Evolutionary conservation across 805 yeast species (phyloP).

Genomic region (Myxozyma mucilagina): DNA sequence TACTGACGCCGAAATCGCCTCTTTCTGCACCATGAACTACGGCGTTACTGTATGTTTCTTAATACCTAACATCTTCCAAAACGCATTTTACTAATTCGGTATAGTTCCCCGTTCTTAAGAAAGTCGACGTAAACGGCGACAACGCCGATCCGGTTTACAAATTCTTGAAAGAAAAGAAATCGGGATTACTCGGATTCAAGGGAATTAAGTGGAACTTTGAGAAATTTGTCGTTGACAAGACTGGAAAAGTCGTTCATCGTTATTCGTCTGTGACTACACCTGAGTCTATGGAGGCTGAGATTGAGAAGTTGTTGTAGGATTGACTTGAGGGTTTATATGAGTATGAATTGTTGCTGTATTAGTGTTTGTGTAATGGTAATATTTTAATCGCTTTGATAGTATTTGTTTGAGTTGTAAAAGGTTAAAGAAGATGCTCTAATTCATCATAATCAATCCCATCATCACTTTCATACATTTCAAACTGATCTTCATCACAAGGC

Average conservation of each 20-base stretch:
- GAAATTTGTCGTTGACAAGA: slow-evolving; percentile 60
- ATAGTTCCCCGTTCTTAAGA: slow-evolving; percentile 77
- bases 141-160: slow-evolving; percentile 77
- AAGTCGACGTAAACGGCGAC: slow-evolving; percentile 86
- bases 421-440: neutral
- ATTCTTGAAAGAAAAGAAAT: slow-evolving; percentile 65
- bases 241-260: slow-evolving; percentile 62
- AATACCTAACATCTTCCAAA: neutral
- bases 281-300: slow-evolving; percentile 14
- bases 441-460: neutral
- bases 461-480: too few relatives aligned
- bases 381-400: neutral
- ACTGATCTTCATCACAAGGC: too few relatives aligned
- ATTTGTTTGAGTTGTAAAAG: neutral
- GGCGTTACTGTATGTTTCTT: slow-evolving; percentile 61
- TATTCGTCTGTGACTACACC: slow-evolving; percentile 73
- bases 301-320: slow-evolving; percentile 13
- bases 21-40: slow-evolving; percentile 74
- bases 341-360: neutral
- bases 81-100: neutral
- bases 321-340: neutral
- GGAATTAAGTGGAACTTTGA: slow-evolving; percentile 81
- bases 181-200: slow-evolving; percentile 63
- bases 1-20: slow-evolving; percentile 60
- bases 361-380: neutral